Evolutionary conservation across 2,329 filamentous ascomycete species (phyloP), one percentile per base, ranked within the genome.

Genomic region (Colletotrichum orbiculare): DNA sequence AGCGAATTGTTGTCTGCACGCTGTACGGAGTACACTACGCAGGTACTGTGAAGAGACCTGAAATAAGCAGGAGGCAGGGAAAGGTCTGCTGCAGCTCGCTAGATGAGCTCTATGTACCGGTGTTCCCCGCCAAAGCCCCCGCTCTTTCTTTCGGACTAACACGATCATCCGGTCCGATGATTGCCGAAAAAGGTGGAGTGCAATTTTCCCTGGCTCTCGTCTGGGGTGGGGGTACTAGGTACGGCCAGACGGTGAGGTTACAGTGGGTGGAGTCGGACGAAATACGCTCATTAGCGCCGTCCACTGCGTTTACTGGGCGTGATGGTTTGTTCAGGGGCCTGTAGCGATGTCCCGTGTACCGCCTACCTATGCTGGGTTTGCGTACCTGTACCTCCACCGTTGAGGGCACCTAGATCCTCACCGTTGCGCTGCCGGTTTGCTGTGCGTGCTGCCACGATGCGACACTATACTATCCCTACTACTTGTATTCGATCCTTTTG

Each of bases 151-250:
- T 11, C 56, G 62, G 62, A 39, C 1, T 1, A 6, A 1, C 0
- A 0, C 0, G 10, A 62, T 65, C 11, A 38, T 65, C 62, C 62
- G 62, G 15, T 41, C 62, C 62, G 62, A 7, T 33, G 33, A 62
- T 48, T 53, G 47, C 62, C 62, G 62, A 56, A 53, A 48, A 17
- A 17, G 39, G 54, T 47, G 47, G 61, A 13, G 25, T 25, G 25
- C 25, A 25, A 25, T 25, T 25, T 25, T 25, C 25, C 25, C 25
- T 25, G 25, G 25, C 25, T 25, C 25, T 5, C 25, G 25, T 25
- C 25, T 25, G 25, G 25, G 25, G 25, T 25, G 25, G 25, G 25
- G 25, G 25, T 25, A 25, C 25, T 25, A 25, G 25, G 25, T 25
- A 25, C 25, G 25, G 25, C 25, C 25, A 25, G 25, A 25, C 25